phyloP scores from a whole-genome alignment of 495 filamentous ascomycete species.

The Pseudotulostoma volvatum region DNA sequence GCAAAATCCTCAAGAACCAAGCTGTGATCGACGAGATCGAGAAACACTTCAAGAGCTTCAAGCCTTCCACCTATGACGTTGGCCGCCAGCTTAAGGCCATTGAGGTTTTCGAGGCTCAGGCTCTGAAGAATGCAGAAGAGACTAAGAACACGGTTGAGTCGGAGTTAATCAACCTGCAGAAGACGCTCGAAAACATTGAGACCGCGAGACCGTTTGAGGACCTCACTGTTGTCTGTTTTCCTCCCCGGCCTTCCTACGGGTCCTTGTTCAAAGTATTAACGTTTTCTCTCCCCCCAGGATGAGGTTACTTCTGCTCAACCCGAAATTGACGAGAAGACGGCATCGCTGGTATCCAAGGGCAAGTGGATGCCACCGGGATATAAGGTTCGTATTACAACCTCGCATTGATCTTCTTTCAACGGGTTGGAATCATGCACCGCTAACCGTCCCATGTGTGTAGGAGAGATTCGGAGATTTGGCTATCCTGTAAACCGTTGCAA shows the following conservation, averaged over 20 bases:
- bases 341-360: slow-evolving; percentile 85
- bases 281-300: slow-evolving; percentile 42
- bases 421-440: no score
- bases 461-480: slow-evolving; percentile 98
- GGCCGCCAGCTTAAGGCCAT: slow-evolving; percentile 87
- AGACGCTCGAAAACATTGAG: slow-evolving; percentile 94
- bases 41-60: slow-evolving; percentile 76
- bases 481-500: slow-evolving; percentile 56
- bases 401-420: no score
- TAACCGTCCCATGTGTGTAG: slow-evolving; percentile 29
- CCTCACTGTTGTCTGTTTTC: slow-evolving; percentile 81
- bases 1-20: slow-evolving; percentile 80
- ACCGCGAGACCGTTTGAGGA: slow-evolving; percentile 90
- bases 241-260: slow-evolving; percentile 1
- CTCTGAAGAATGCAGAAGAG: slow-evolving; percentile 87
- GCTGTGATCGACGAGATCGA: slow-evolving; percentile 91
- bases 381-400: slow-evolving; percentile 81
- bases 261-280: slow-evolving; percentile 1
- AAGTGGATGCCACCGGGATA: slow-evolving; percentile 96
- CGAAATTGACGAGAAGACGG: slow-evolving; percentile 88
- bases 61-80: slow-evolving; percentile 82
- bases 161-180: slow-evolving; percentile 80
- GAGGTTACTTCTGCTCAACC: slow-evolving; percentile 85
- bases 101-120: slow-evolving; percentile 92
- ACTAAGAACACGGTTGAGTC: slow-evolving; percentile 89